Conservation (phyloP, 257 asterid species). For the Ocimum tenuiflorum region DNA sequence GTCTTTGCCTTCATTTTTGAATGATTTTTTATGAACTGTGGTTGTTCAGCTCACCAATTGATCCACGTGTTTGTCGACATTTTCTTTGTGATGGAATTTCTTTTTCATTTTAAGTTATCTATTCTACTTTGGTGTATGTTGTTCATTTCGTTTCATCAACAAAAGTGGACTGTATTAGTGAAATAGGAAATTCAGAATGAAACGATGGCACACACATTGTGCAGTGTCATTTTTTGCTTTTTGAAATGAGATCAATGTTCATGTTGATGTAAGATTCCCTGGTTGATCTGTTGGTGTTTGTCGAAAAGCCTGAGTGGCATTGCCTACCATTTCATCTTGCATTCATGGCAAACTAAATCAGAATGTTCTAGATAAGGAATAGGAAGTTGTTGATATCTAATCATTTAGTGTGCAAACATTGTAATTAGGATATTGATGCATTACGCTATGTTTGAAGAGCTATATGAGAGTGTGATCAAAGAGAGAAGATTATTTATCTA, state of each 20-base stretch:
- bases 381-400: neutral
- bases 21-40: neutral
- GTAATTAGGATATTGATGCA: too few species aligned
- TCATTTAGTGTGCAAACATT: too few species aligned
- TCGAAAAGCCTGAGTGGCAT: conserved; percentile 20
- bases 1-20: neutral
- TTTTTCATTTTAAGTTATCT: neutral
- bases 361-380: neutral
- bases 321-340: neutral
- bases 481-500: neutral
- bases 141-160: neutral
- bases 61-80: too few species aligned
- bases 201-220: too few species aligned
- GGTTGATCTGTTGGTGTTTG: conserved; percentile 17
- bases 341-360: neutral
- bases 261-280: neutral
- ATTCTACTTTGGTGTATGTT: neutral
- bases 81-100: neutral
- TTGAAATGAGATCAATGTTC: neutral
- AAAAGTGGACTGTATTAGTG: neutral
- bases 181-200: too few species aligned
- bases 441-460: too few species aligned
- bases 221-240: too few species aligned
- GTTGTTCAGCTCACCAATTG: neutral
- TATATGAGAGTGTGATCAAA: too few species aligned